Evolutionary conservation across 75 land plant species (phyloP), one percentile per base, ranked within the genome.

Genomic region (Selaginella tamariscina): DNA sequence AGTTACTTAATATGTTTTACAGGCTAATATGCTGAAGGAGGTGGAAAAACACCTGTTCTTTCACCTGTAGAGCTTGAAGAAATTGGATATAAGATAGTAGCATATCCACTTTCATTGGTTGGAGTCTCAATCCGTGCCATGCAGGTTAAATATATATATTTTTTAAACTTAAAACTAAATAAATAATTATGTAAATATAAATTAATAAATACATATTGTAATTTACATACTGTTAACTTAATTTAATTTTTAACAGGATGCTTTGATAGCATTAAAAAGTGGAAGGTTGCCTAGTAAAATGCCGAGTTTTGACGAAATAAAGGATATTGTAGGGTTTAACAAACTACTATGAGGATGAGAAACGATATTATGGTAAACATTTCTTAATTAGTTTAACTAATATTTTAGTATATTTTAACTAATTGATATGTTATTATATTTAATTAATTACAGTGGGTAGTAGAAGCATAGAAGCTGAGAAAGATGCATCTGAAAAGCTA

Each of bases 21-120:
- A 96, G 98, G 84, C 27, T 89, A 90, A 65, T 89, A 89, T 91
- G 88, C 89, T 65, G 98, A 94, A 82, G 98, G 98, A 64, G 98
- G 98, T 11, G 98, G 98, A 0, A 89, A 81, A 75, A 94, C 98
- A 32, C 98, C 98, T 9, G 79, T 89, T 56, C 78, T 94, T 57
- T 83, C 76, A 67, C 98, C 96, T 24, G 56, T 85, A 56, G 96
- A 94, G 55, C 85, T 94, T 72, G 91, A 87, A 44, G 88, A 85
- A 54, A 54, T 94, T 68, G 98, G 96, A 64, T 94, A 73, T 64
- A 94, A 85, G 77, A 57, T 94, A 63, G 86, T 90, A n/a, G 80
- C 77, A 29, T 94, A 94, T 68, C 98, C 98, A 18, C 82, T 94
- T 31, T 94, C 98, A 29, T 73, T 94, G 72, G 68, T 94, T 70